Evolutionary conservation across 1,139 yeast genomes (phyloP).

Genomic region (Nakaseomyces bracarensis): DNA sequence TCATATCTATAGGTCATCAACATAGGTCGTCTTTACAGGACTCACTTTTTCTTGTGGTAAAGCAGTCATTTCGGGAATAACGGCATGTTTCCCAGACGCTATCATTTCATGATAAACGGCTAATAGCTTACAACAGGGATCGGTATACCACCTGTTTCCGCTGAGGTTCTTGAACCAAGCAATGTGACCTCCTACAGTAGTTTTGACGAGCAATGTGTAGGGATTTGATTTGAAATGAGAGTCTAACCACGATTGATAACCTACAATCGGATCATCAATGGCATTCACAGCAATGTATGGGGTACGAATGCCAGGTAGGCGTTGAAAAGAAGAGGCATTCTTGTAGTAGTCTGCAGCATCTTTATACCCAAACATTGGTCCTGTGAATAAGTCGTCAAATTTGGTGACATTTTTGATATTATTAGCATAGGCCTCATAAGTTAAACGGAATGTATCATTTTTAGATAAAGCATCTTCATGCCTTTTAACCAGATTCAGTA

Average conservation of each 20-base stretch:
- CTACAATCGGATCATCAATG: constrained; percentile 52
- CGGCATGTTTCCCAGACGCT: neutral
- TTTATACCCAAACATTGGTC: constrained; percentile 47
- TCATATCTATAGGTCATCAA: neutral
- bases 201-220: constrained; percentile 44
- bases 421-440: constrained; percentile 14
- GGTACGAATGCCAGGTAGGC: constrained; percentile 43
- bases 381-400: constrained; percentile 48
- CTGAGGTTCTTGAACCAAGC: constrained; percentile 45
- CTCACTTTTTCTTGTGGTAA: constrained; percentile 7
- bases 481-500: constrained; percentile 38
- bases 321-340: constrained; percentile 45
- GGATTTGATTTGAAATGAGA: constrained; percentile 47
- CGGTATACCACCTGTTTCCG: constrained; percentile 48
- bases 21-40: constrained; percentile 13
- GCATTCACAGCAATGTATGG: constrained; percentile 46
- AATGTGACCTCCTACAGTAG: constrained; percentile 58
- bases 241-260: constrained; percentile 41
- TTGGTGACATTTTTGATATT: constrained; percentile 32
- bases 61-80: constrained; percentile 6
- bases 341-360: constrained; percentile 47
- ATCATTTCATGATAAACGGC: constrained; percentile 28
- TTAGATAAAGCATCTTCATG: constrained; percentile 38
- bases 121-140: constrained; percentile 36
- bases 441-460: constrained; percentile 16